These are phyloP conservation scores for Alternaria hordeiaustralica DNA, from an alignment of 2,329 filamentous ascomycete species.

Conservation along the genomic window DNA sequence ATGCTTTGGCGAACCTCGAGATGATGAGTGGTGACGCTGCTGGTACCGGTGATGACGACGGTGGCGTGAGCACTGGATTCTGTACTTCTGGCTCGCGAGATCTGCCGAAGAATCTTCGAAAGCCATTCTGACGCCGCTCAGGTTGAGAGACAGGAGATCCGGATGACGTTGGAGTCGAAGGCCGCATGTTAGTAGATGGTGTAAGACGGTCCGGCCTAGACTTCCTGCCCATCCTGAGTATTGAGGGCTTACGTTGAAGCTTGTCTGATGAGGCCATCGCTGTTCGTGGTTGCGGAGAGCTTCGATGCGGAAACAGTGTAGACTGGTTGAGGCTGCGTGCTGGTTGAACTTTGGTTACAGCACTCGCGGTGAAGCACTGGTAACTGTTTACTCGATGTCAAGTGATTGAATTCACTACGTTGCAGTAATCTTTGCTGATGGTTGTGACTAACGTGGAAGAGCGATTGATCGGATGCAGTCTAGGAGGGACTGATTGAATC, in stretches of 20 bases:
- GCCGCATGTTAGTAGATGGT: background rate
- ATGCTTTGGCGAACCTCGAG: constrained; percentile 15
- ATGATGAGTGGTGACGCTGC: background rate
- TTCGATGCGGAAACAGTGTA: background rate
- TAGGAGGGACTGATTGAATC: background rate
- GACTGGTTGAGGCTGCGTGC: background rate
- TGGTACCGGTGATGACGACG: background rate
- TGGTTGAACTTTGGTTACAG: background rate
- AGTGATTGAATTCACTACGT: background rate
- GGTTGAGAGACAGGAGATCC: background rate
- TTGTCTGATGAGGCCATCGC: background rate
- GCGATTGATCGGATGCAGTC: background rate
- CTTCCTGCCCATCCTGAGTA: background rate
- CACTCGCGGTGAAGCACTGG: background rate
- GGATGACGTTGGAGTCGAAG: background rate
- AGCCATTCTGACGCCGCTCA: background rate
- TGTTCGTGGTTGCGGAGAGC: background rate
- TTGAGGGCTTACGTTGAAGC: constrained; percentile 1
- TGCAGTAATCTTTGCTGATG: background rate
- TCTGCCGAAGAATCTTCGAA: constrained; percentile 1
- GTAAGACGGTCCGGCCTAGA: background rate
- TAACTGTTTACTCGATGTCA: background rate
- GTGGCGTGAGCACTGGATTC: constrained; percentile 1
- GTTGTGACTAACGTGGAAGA: background rate
- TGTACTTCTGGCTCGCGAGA: background rate